phyloP scores from a whole-genome alignment of 108 stramenopile species.

The Phaeodactylum tricornutum region DNA sequence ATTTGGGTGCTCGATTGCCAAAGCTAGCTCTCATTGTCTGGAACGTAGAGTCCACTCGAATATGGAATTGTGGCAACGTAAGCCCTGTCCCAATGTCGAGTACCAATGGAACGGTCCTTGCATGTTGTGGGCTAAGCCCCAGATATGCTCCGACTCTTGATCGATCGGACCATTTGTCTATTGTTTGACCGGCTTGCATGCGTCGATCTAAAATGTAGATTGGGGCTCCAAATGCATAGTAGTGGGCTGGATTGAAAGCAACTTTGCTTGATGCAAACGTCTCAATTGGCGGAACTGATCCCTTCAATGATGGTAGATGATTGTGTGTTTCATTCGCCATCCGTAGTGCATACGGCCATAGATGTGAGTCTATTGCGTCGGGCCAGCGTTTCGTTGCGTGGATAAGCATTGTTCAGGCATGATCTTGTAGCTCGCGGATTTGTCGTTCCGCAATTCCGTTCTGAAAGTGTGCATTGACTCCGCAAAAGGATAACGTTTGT shows the following conservation, averaged over 20 bases:
- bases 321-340: constrained; percentile 22
- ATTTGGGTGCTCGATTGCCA: neutral
- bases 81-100: constrained; percentile 14
- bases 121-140: constrained; percentile 11
- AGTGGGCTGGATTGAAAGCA: constrained; percentile 1
- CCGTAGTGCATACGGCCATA: constrained; percentile 28
- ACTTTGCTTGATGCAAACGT: constrained; percentile 2
- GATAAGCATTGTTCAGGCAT: constrained; percentile 36
- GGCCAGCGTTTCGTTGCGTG: constrained; percentile 36
- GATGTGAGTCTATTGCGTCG: constrained; percentile 1
- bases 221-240: constrained; percentile 23
- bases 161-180: constrained; percentile 20
- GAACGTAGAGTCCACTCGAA: constrained; percentile 8
- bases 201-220: neutral
- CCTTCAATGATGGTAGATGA: constrained; percentile 1
- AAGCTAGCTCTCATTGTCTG: neutral
- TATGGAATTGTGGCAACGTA: constrained; percentile 26
- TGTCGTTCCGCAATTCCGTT: constrained; percentile 19
- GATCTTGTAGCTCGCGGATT: constrained; percentile 24
- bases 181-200: neutral
- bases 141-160: constrained; percentile 15
- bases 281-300: constrained; percentile 9
- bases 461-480: constrained; percentile 19
- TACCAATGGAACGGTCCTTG: constrained; percentile 9
- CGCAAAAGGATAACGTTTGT: constrained; percentile 17